Evolutionary conservation across 1,284 basidiomycete species (phyloP), one percentile per base, ranked within the genome.

Genomic region (Pterulicium gracile): DNA sequence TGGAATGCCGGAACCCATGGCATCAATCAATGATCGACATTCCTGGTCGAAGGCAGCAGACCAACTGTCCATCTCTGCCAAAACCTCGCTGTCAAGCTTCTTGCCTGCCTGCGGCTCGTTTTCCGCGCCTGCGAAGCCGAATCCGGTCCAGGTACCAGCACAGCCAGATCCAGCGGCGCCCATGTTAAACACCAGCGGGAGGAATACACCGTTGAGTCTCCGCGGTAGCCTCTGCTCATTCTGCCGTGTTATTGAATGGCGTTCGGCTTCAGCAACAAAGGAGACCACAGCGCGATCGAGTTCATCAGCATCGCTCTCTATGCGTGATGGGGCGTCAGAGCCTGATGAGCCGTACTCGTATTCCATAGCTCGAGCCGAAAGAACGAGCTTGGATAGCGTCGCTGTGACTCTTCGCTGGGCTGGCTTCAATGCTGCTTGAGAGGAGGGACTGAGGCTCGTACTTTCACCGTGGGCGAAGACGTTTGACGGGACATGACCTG

Each of bases 401-500:
- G 84, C 83, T 2, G 84, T 86, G 21, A 88, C 83, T 55, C 84
- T 85, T 35, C 83, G 70, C 50, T 87, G 84, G 0, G 78, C 77
- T 14, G 80, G 79, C 59, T 86, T 86, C 27, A 86, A 65, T 4
- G 83, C 65, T 2, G 78, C 71, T 53, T 77, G 75, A 0, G 73
- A 64, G 3, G 69, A 61, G 18, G 67, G 63, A 15, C 69, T 58
- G 44, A 64, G 62, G 21, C 60, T 57, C 48, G 75, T 69, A 43
- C 68, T 69, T 7, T 64, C 62, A 48, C 70, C 72, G 12, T 64
- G 72, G 24, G 75, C 75, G 44, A 82, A 68, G 20, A 81, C 62
- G 50, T 70, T 70, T 35, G 58, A 66, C 15, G 81, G 75, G 45
- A 84, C 74, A 54, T 83, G 79, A 21, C 73, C 72, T 2, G 75